Base-by-base conservation (phyloP, 2,329 filamentous ascomycete species). In the Cladophialophora chaetospira region DNA sequence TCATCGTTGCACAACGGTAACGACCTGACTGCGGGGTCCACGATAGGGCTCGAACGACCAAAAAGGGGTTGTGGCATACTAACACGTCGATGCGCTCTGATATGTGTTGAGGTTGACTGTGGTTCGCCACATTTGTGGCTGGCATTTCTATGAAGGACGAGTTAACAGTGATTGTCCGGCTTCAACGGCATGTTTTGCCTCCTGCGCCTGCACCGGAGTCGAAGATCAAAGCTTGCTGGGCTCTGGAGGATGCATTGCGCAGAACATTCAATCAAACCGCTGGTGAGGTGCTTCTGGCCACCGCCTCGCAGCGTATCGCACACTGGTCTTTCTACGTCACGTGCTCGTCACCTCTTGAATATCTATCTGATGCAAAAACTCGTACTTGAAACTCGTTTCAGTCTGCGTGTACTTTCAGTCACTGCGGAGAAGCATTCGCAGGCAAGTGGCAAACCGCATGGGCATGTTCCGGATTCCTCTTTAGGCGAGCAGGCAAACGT, bases 281-380 rank as follows among this genome's bases (percentile, higher is more conserved):
- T n/a, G n/a, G n/a, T n/a, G n/a, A n/a, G n/a, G n/a, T n/a, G n/a
- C n/a, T n/a, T n/a, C n/a, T n/a, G n/a, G n/a, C n/a, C n/a, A n/a
- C n/a, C n/a, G n/a, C n/a, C n/a, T n/a, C n/a, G n/a, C n/a, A n/a
- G n/a, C n/a, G n/a, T n/a, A n/a, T n/a, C n/a, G n/a, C n/a, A n/a
- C n/a, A n/a, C 67, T 2, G 70, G 66, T 0, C 66, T 57, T 1
- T 70, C 70, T 1, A 8, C 17, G 64, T 71, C 72, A 75, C 0
- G 66, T 66, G 2, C 44, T 15, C 4, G 70, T 60, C 3, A 73
- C 68, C 21, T 63, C 70, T 0, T 60, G 48, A 33, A n/a, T n/a
- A n/a, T n/a, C n/a, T n/a, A n/a, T n/a, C n/a, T n/a, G n/a, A n/a
- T n/a, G n/a, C n/a, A n/a, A n/a, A n/a, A n/a, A n/a, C n/a, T n/a